phyloP scores from a whole-genome alignment of 139 green algal species.

The Closterium sp. region DNA sequence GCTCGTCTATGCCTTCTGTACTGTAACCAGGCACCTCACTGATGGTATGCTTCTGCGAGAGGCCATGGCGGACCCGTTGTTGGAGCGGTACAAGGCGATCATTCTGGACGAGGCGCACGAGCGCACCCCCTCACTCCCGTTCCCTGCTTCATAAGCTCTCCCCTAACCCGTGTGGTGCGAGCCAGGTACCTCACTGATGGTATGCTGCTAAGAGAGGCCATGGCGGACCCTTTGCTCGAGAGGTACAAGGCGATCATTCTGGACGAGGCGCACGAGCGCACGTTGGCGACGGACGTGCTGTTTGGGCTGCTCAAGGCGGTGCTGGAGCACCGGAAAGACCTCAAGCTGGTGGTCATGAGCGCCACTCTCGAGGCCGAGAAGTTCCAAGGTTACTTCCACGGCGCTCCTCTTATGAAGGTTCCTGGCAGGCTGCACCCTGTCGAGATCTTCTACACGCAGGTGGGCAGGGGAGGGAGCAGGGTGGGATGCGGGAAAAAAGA shows the following conservation, averaged over 20 bases:
- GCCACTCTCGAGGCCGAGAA: conserved; percentile 99
- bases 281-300: conserved; percentile 81
- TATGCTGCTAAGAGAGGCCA: conserved; percentile 67
- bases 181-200: conserved; percentile 60
- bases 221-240: conserved; percentile 62
- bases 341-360: conserved; percentile 99
- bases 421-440: conserved; percentile 95
- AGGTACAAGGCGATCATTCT: conserved; percentile 76
- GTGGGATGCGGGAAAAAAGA: background rate
- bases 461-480: conserved; percentile 49
- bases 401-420: conserved; percentile 95
- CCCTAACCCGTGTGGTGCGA: background rate
- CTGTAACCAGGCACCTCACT: conserved; percentile 52
- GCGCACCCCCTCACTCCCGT: background rate
- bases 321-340: conserved; percentile 78
- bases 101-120: conserved; percentile 89
- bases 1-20: background rate
- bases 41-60: conserved; percentile 67
- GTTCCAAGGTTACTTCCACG: conserved; percentile 97
- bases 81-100: conserved; percentile 67
- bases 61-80: conserved; percentile 63
- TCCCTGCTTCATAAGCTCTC: background rate
- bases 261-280: conserved; percentile 86
- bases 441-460: conserved; percentile 98
- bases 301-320: conserved; percentile 86